Percentiles rank a stretch among this genome's conserved stretches.
Conservation (phyloP, 306 rosid genomes). For the Sechiopsis laciniata region DNA sequence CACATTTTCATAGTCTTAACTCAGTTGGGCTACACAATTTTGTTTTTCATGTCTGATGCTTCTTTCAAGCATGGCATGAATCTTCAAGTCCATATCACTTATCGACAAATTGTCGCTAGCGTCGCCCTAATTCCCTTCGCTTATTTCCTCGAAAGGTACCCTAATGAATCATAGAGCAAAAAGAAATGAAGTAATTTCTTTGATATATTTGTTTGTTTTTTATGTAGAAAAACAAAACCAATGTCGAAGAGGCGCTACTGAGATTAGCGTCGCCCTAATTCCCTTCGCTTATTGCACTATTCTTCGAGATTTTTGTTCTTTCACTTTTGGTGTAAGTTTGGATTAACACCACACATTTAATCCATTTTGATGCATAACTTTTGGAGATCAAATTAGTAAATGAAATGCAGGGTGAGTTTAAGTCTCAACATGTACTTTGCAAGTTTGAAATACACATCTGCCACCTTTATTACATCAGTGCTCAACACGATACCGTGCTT, state of each 20-base stretch:
- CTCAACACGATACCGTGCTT: slow-evolving; percentile 63
- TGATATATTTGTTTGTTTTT: no score
- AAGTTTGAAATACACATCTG: slow-evolving; percentile 68
- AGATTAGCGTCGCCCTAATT: no score
- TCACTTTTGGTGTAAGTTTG: slow-evolving; percentile 65
- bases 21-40: slow-evolving; percentile 50
- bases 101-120: slow-evolving; percentile 54
- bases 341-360: neutral
- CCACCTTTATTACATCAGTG: slow-evolving; percentile 64
- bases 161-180: no score
- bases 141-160: slow-evolving; percentile 66
- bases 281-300: slow-evolving; percentile 36
- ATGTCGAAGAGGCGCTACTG: no score
- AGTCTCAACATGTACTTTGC: slow-evolving; percentile 65
- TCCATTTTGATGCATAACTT: neutral
- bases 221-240: slow-evolving; percentile 57
- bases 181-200: no score
- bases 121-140: slow-evolving; percentile 63
- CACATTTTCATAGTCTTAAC: slow-evolving; percentile 51
- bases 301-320: slow-evolving; percentile 66
- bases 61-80: slow-evolving; percentile 91
- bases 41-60: slow-evolving; percentile 60
- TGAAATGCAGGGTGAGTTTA: slow-evolving; percentile 46
- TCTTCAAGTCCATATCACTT: slow-evolving; percentile 69
- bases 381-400: neutral